Evolutionary conservation across 2,329 filamentous ascomycete genomes (phyloP).

Genomic region (Trichoderma arundinaceum): DNA sequence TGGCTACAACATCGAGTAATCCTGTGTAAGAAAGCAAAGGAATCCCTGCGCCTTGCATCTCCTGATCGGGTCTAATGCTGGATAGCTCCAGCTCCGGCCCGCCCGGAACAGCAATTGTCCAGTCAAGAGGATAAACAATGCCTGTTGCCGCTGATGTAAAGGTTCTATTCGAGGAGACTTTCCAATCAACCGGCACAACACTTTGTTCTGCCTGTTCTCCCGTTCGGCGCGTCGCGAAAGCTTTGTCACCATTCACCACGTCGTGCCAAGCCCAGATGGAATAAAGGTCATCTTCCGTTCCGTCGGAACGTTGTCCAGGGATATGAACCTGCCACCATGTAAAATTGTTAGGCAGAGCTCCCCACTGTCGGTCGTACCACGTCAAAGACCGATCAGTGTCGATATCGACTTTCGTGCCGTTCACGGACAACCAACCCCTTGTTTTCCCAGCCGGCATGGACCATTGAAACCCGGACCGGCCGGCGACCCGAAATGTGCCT

Average conservation of each 20-base stretch:
- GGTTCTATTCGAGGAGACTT: constrained; percentile 8
- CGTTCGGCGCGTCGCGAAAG: constrained; percentile 14
- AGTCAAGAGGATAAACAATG: constrained; percentile 1
- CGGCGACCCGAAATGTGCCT: constrained; percentile 14
- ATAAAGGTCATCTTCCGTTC: neutral
- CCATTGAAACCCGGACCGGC: constrained; percentile 14
- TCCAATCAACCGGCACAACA: constrained; percentile 4
- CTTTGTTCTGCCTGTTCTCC: neutral
- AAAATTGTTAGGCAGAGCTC: neutral
- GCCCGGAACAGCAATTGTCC: neutral
- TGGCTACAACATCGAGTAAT: neutral
- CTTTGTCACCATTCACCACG: neutral
- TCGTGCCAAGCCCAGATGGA: constrained; percentile 17
- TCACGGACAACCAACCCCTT: constrained; percentile 18
- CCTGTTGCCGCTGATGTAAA: constrained; percentile 17
- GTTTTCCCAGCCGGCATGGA: constrained; percentile 25
- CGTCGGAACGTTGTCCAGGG: neutral
- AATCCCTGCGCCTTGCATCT: neutral
- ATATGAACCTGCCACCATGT: constrained; percentile 24
- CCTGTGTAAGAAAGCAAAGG: constrained; percentile 5
- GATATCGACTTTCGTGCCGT: constrained; percentile 8
- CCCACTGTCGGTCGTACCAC: constrained; percentile 30
- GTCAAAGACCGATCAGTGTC: constrained; percentile 14
- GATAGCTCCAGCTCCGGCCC: constrained; percentile 14
- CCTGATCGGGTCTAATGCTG: constrained; percentile 19